These are phyloP conservation scores for Leccinum rimulosum DNA, from an alignment of 768 basidiomycete species.

Conservation along the genomic window DNA sequence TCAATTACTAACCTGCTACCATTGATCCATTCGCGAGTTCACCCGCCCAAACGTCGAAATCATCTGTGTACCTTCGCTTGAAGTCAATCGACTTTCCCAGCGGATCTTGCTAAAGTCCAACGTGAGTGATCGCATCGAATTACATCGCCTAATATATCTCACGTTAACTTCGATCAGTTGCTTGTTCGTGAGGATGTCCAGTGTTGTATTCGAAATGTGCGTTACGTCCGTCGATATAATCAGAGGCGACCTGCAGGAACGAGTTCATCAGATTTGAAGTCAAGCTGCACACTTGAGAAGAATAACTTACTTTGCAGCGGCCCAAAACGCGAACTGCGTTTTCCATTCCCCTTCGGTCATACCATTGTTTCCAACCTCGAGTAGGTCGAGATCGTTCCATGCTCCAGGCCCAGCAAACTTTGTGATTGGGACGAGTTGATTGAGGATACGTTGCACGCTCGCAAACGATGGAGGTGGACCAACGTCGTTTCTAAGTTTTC, in stretches of 20 bases:
- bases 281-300: not conserved
- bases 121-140: not conserved
- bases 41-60: conserved; percentile 10
- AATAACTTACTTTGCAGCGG: conserved; percentile 6
- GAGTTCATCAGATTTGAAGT: not conserved
- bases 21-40: conserved; percentile 9
- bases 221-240: conserved; percentile 12
- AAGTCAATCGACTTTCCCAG: conserved; percentile 10
- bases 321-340: conserved; percentile 16
- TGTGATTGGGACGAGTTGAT: conserved; percentile 42
- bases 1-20: conserved; percentile 4
- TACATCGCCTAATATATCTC: not conserved
- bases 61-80: conserved; percentile 11
- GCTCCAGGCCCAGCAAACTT: conserved; percentile 45
- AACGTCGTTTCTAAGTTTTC: conserved; percentile 6
- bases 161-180: conserved; percentile 9
- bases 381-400: conserved; percentile 53
- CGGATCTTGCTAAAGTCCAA: conserved; percentile 9
- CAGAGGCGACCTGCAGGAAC: conserved; percentile 10
- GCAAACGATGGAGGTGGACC: conserved; percentile 13
- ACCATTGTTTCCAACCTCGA: conserved; percentile 50
- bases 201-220: not conserved
- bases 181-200: conserved; percentile 8
- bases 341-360: conserved; percentile 29
- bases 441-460: conserved; percentile 14